Evolutionary conservation across 352 stramenopile species (phyloP), one percentile per base, ranked within the genome.

Genomic region (Saprolegnia parasitica): DNA sequence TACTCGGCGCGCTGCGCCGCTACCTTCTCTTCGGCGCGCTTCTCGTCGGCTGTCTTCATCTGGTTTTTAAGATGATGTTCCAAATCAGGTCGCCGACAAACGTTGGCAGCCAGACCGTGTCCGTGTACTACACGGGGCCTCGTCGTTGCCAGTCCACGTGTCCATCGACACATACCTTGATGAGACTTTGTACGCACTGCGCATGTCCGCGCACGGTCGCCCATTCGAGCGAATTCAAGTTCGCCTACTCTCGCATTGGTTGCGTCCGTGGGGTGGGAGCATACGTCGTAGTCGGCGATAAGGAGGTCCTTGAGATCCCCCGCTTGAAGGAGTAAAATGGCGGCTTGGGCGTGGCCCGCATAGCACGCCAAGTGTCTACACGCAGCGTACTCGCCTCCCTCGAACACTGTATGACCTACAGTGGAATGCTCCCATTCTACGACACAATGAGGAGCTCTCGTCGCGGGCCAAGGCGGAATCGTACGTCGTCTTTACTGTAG

Each of bases 361-460:
- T 81, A 92, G 55, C 81, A 92, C 0, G 82, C 76, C 32, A 88
- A 66, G 64, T 92, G 84, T 4, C 84, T 92, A 50, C 0, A 58
- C 56, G 20, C 10, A 60, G 8, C 5, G 29, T 35, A 35, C 16
- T 23, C 23, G 37, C 18, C 10, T 5, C 5, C 20, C 5, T 3
- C 9, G 52, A 4, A 6, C 21, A 3, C 23, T 10, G 18, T 6
- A 11, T 24, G 5, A 62, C 74, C 10, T 75, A 89, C 84, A 92
- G 61, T 35, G 84, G 82, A 50, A 89, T 77, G 57, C 84, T 90
- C 13, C 84, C 82, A 46, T 86, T 90, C 74, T 86, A 40, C 46
- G 26, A 0, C 10, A 39, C 37, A 11, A 47, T 55, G 6, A 23
- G n/a, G n/a, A 35, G 9, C 11, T 66, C 32, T n/a, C n/a, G n/a